phyloP scores from a whole-genome alignment of 352 stramenopile species.

The Phytophthora agathidicida region DNA sequence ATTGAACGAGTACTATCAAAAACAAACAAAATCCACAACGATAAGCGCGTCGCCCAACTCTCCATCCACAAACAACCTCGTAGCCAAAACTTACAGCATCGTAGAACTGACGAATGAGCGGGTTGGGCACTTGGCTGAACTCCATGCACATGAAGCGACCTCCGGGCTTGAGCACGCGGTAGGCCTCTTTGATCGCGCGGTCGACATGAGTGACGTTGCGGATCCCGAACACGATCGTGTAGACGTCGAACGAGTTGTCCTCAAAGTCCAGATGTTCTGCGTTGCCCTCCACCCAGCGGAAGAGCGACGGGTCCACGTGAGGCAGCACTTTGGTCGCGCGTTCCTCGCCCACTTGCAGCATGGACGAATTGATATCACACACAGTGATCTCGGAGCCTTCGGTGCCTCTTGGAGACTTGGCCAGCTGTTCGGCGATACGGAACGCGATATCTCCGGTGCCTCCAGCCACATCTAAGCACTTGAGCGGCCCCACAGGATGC shows the following conservation, averaged over 20 bases:
- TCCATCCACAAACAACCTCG: neutral
- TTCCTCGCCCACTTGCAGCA: constrained; percentile 96
- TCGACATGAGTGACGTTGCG: constrained; percentile 99
- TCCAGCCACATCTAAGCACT: constrained; percentile 96
- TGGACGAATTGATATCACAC: constrained; percentile 99
- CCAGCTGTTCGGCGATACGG: constrained; percentile 90
- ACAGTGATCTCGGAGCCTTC: constrained; percentile 91
- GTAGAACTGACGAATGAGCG: constrained; percentile 94
- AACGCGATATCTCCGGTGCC: constrained; percentile 99
- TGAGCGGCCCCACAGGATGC: constrained; percentile 73
- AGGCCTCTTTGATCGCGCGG: constrained; percentile 93
- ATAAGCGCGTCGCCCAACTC: no score
- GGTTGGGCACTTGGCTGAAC: constrained; percentile 96
- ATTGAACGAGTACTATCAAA: constrained; percentile 96
- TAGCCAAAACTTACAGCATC: constrained; percentile 75
- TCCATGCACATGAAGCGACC: constrained; percentile 99
- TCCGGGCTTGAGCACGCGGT: constrained; percentile 95
- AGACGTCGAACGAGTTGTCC: constrained; percentile 97
- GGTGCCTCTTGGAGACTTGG: constrained; percentile 35
- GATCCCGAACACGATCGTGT: constrained; percentile 99
- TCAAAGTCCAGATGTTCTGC: constrained; percentile 96
- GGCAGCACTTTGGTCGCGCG: constrained; percentile 82
- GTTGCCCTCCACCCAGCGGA: constrained; percentile 95
- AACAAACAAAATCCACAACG: neutral
- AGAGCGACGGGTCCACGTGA: constrained; percentile 56